These are phyloP conservation scores for Erythrophleum ivorense DNA, from an alignment of 331 rosid species.

Conservation along the genomic window DNA sequence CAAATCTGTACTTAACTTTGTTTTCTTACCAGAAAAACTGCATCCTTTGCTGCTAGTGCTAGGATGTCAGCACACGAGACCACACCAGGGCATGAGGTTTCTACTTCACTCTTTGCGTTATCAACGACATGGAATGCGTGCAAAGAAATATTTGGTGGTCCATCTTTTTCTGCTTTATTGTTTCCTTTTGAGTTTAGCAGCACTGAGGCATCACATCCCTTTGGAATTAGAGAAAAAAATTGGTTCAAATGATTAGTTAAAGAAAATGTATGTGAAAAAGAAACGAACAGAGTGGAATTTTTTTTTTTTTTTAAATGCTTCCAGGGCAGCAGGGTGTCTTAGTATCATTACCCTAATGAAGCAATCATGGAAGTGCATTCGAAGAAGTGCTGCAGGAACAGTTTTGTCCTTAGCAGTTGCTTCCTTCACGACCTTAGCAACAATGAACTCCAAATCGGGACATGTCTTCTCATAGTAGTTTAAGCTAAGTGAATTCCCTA, in stretches of 20 bases:
- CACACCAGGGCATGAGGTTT: slow-evolving; percentile 60
- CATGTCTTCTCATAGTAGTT: slow-evolving; percentile 77
- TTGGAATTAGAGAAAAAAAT: neutral
- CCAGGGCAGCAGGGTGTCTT: neutral
- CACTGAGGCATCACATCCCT: slow-evolving; percentile 90
- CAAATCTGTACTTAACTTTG: slow-evolving; percentile 15
- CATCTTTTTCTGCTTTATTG: slow-evolving; percentile 74
- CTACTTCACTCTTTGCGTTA: slow-evolving; percentile 61
- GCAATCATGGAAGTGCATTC: slow-evolving; percentile 88
- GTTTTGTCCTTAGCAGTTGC: slow-evolving; percentile 59
- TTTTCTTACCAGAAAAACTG: slow-evolving; percentile 55
- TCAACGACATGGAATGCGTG: slow-evolving; percentile 83
- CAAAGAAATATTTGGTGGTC: slow-evolving; percentile 78
- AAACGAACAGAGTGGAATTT: neutral
- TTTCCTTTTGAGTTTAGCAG: slow-evolving; percentile 75
- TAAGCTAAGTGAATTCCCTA: slow-evolving; percentile 61
- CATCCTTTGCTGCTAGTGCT: slow-evolving; percentile 74
- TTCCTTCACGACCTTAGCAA: slow-evolving; percentile 48
- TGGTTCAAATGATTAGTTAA: slow-evolving; percentile 7
- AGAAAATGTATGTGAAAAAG: neutral
- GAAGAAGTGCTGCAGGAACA: slow-evolving; percentile 77
- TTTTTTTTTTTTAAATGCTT: too few species aligned
- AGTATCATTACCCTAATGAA: slow-evolving; percentile 66
- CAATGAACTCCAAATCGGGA: slow-evolving; percentile 58
- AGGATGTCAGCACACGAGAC: slow-evolving; percentile 79